Conservation (phyloP, 768 basidiomycete species). For the Termitomyces bulborhizus region DNA sequence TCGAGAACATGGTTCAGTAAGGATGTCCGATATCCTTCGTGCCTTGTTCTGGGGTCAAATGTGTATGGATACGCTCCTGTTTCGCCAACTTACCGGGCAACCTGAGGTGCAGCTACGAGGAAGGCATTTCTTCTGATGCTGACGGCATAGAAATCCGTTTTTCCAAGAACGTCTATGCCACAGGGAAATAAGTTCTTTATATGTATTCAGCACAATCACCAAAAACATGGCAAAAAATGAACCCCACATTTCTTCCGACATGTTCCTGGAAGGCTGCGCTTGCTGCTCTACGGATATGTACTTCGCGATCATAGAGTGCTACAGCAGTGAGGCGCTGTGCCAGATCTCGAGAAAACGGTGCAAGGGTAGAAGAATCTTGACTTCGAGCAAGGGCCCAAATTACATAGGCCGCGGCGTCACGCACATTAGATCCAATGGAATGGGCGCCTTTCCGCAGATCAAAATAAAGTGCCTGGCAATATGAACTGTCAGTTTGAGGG, state of each 20-base stretch:
- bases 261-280: slow-evolving; percentile 98
- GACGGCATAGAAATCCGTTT: slow-evolving; percentile 94
- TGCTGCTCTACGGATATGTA: slow-evolving; percentile 90
- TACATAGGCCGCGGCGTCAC: slow-evolving; percentile 92
- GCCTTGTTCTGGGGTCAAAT: slow-evolving; percentile 38
- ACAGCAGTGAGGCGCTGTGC: slow-evolving; percentile 72
- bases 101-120: slow-evolving; percentile 76
- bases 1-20: slow-evolving; percentile 70
- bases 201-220: neutral
- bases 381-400: slow-evolving; percentile 91
- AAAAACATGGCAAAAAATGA: neutral
- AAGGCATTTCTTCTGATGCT: slow-evolving; percentile 83
- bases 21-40: slow-evolving; percentile 63
- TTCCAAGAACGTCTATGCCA: slow-evolving; percentile 88
- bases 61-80: neutral
- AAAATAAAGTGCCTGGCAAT: slow-evolving; percentile 75
- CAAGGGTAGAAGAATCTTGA: slow-evolving; percentile 51
- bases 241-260: slow-evolving; percentile 84
- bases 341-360: slow-evolving; percentile 56
- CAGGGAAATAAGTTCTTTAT: slow-evolving; percentile 81
- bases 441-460: slow-evolving; percentile 90
- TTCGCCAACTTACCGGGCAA: slow-evolving; percentile 63
- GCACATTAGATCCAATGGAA: slow-evolving; percentile 90
- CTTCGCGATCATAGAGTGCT: slow-evolving; percentile 87
- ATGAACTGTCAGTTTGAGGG: neutral